Conservation (phyloP, 2,329 filamentous ascomycete genomes). For the Cladophialophora chaetospira region DNA sequence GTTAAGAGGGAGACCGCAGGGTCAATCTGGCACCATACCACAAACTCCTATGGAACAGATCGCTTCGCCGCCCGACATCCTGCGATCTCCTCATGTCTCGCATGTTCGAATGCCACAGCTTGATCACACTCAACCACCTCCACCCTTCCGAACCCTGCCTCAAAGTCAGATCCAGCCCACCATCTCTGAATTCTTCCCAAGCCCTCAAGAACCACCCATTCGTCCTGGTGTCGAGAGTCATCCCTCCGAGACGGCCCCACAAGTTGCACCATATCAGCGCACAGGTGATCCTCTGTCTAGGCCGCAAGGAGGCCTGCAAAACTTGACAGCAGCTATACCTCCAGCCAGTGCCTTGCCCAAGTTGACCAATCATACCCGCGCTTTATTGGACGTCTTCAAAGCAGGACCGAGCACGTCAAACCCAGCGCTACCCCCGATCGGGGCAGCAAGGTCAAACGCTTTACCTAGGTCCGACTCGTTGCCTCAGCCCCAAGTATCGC, state of each 20-base stretch:
- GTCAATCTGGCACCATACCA: constrained; percentile 39
- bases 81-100: constrained; percentile 52
- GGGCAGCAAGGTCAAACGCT: constrained; percentile 29
- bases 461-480: constrained; percentile 28
- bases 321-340: constrained; percentile 52
- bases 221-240: constrained; percentile 30
- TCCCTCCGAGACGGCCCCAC: constrained; percentile 33
- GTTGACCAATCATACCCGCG: constrained; percentile 59
- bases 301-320: constrained; percentile 38
- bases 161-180: constrained; percentile 24
- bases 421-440: constrained; percentile 19
- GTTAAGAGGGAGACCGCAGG: constrained; percentile 47
- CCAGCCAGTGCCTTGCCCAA: constrained; percentile 60
- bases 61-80: constrained; percentile 53
- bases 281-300: constrained; percentile 51
- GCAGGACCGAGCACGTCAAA: constrained; percentile 10
- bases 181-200: constrained; percentile 33
- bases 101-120: constrained; percentile 31
- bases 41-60: constrained; percentile 60
- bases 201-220: constrained; percentile 30
- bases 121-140: constrained; percentile 17
- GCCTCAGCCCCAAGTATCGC: constrained; percentile 17
- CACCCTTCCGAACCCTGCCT: constrained; percentile 20
- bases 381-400: constrained; percentile 62
- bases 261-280: constrained; percentile 48